phyloP scores from a whole-genome alignment of 805 yeast species.

The Yarrowia sp. region DNA sequence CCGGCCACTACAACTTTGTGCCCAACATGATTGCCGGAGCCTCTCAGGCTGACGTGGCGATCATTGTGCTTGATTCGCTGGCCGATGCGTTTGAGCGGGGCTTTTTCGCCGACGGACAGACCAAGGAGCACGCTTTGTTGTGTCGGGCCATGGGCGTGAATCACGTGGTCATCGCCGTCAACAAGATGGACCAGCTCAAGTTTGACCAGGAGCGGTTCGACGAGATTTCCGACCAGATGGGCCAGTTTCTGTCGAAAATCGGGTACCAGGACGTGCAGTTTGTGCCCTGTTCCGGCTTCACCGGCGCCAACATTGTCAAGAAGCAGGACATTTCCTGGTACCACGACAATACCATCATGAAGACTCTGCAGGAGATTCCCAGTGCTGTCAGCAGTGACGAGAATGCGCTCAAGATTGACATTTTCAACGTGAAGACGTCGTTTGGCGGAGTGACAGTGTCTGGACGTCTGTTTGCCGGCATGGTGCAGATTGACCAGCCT shows the following conservation, averaged over 20 bases:
- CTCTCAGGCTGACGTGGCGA: conserved; percentile 76
- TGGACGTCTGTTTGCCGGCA: conserved; percentile 75
- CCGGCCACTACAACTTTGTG: conserved; percentile 82
- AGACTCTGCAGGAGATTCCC: conserved; percentile 48
- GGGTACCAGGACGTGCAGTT: conserved; percentile 60
- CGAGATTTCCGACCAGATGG: conserved; percentile 58
- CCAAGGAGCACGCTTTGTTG: conserved; percentile 76
- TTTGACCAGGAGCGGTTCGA: conserved; percentile 64
- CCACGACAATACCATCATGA: conserved; percentile 54
- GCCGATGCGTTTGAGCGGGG: conserved; percentile 76
- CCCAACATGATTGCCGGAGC: conserved; percentile 89
- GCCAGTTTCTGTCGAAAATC: conserved; percentile 59
- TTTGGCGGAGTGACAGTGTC: conserved; percentile 59
- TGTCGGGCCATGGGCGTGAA: conserved; percentile 73
- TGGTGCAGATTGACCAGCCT: conserved; percentile 73
- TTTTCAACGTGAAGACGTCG: conserved; percentile 65
- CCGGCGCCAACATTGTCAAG: conserved; percentile 70
- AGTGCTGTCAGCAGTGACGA: conserved; percentile 42
- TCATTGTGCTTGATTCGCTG: conserved; percentile 72
- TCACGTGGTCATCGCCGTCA: conserved; percentile 65
- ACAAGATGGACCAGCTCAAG: conserved; percentile 69
- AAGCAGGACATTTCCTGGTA: conserved; percentile 56
- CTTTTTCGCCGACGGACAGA: conserved; percentile 71
- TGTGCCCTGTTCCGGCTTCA: conserved; percentile 73
- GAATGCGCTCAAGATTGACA: conserved; percentile 62